Base-by-base conservation (phyloP, 371 early-diverging fungal genomes). In the Phascolomyces articulosus region DNA sequence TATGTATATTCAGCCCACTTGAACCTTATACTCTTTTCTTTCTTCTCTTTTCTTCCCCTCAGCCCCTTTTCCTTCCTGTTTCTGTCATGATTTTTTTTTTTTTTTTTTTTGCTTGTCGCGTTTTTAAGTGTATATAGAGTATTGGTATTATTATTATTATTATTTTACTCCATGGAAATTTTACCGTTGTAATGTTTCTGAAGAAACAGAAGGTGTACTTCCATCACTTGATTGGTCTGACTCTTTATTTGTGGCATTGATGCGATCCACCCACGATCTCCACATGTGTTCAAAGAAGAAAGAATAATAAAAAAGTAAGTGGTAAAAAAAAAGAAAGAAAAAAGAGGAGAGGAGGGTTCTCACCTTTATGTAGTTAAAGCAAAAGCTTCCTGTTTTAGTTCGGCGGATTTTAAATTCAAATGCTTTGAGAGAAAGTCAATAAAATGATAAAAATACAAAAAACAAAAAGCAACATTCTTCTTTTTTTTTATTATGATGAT, bases 201-300 rank as follows among this genome's bases (percentile, higher is more conserved):
- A 66, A 15, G 62, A 63, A 24, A 66, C 18, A 9, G 57, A 40
- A 18, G 70, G 29, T 9, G 21, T 31, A 9, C 18, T 13, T 16
- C 54, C 48, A 28, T 24, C 47, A 28, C 66, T 40, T 8, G 28
- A 31, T 41, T 16, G 31, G 38, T 41, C 48, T 21, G 60, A 54
- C 18, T 63, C 58, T 53, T 41, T 69, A 31, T 63, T 67, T 34
- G 74, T 60, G 10, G 79, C 74, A 54, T 81, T 81, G 55, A 81
- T 76, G 38, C 73, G 74, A 65, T 78, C 82, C 29, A 81, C 82
- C 82, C 82, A 81, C 20, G 82, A 78, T 69, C 77, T 64, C 82
- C 82, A 81, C 65, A 64, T 64, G 48, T 68, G 70, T 65, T 61
- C 6, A 61, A 47, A 16, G 28, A 31, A 51, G 16, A 61, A 61